These are phyloP conservation scores for Colletotrichum truncatum DNA, from an alignment of 2,329 filamentous ascomycete genomes.

Conservation along the genomic window DNA sequence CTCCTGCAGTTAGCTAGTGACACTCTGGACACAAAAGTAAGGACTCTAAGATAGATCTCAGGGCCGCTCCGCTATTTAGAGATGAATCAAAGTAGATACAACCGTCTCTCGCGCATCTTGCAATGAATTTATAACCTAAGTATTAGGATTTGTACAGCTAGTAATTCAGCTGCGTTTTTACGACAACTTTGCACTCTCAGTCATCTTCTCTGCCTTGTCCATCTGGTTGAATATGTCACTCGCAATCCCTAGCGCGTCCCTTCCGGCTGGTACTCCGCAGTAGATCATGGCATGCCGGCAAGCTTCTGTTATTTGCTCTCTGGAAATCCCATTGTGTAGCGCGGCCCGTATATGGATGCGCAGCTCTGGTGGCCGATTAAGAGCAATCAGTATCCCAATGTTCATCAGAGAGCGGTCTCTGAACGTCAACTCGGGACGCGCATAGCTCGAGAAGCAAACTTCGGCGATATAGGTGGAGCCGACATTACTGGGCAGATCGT, in stretches of 20 bases:
- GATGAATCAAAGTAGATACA: too few species aligned
- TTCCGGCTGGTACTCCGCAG: background rate
- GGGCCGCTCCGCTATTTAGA: too few species aligned
- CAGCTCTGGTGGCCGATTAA: slow-evolving; percentile 64
- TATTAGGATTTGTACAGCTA: too few species aligned
- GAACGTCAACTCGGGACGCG: slow-evolving; percentile 62
- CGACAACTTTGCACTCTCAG: background rate
- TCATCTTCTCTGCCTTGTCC: background rate
- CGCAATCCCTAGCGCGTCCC: background rate
- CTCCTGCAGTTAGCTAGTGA: too few species aligned
- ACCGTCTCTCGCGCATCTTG: too few species aligned
- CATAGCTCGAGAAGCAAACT: background rate
- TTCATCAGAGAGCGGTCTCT: slow-evolving; percentile 67
- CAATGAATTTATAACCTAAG: too few species aligned
- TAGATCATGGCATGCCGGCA: slow-evolving; percentile 47
- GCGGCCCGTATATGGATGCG: slow-evolving; percentile 66
- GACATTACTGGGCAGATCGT: background rate
- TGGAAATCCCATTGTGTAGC: slow-evolving; percentile 65
- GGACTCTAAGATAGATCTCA: too few species aligned
- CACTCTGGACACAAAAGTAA: too few species aligned
- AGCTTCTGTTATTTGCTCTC: slow-evolving; percentile 67
- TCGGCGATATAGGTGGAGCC: background rate
- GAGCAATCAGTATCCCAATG: slow-evolving; percentile 67
- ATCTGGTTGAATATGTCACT: background rate
- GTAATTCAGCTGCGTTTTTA: too few species aligned